Base-by-base conservation (phyloP, 208 protist genomes). In the Trypanosoma congolense region DNA sequence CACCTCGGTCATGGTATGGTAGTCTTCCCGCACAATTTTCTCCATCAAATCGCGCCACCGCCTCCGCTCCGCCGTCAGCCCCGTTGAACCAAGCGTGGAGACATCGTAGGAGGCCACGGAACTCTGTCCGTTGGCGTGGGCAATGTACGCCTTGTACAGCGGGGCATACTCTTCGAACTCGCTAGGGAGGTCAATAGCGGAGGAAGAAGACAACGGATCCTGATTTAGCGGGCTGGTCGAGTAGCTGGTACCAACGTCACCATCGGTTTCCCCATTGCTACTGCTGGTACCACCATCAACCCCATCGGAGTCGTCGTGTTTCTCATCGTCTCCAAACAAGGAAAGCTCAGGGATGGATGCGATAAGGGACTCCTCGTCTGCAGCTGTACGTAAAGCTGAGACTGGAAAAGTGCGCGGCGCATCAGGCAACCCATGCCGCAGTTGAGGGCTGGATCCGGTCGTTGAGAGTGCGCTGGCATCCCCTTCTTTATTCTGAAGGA, bases 1-100 rank as follows among this genome's bases (percentile, higher is more conserved):
- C 5, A 61, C 63, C 16, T 55, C 41, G 0, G 72, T 86, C 24
- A 93, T 70, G 33, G 61, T 52, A 61, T 81, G 66, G 63, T 91
- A 93, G 18, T 86, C 70, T 73, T 93, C 87, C 10, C 55, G 41
- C 4, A 83, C 66, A 36, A 93, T 60, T 54, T 80, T 83, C 3
- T 91, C 82, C 70, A 93, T 88, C 19, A 93, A 51, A 8, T 53
- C 24, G 33, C 87, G 82, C 83, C 87, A 93, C 10, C 73, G 80
- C 6, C 74, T 77, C n/a, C 75, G 70, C 65, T 85, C 73, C 12
- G 61, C 67, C 36, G 72, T 69, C n/a, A 49, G 44, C 1, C 67
- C 69, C 28, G 59, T 70, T 25, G 70, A 59, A 54, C 67, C 75
- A 21, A 87, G 30, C 0, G 76, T 69, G 4, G 79, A 73, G 14